Evolutionary conservation across 768 basidiomycete species (phyloP).

Genomic region (Serendipita indica): DNA sequence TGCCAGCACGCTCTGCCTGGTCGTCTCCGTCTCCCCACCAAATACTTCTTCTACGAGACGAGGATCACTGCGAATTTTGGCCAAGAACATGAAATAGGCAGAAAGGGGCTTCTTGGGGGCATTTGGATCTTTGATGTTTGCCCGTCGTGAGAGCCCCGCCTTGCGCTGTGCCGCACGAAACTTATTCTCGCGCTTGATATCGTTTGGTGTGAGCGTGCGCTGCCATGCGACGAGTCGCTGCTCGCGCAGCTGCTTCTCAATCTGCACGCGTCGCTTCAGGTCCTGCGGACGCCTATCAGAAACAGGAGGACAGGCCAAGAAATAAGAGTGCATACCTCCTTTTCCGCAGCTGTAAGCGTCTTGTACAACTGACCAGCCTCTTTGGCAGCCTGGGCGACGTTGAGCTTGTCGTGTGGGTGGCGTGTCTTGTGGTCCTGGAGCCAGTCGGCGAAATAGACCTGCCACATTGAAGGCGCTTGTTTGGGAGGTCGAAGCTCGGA

Average conservation of each 20-base stretch:
- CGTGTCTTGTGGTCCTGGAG: conserved; percentile 43
- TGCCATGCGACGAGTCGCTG: conserved; percentile 73
- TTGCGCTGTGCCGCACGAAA: conserved; percentile 87
- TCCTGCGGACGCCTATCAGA: conserved; percentile 34
- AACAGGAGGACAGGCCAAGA: conserved; percentile 16
- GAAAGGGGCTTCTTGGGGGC: conserved; percentile 91
- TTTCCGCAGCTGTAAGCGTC: conserved; percentile 58
- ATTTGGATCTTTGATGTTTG: conserved; percentile 93
- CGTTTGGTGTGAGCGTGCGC: conserved; percentile 70
- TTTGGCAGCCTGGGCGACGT: conserved; percentile 90
- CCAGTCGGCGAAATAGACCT: conserved; percentile 92
- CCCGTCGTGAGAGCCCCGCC: conserved; percentile 81
- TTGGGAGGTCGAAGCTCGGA: conserved; percentile 77
- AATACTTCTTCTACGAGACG: conserved; percentile 66
- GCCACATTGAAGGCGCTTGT: conserved; percentile 89
- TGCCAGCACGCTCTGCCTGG: conserved; percentile 85
- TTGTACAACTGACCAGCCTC: conserved; percentile 88
- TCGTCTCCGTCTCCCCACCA: conserved; percentile 82
- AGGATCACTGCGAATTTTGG: conserved; percentile 70
- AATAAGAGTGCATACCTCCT: conserved; percentile 42
- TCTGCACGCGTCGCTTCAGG: conserved; percentile 70
- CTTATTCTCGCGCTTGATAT: conserved; percentile 85
- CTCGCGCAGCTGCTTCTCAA: conserved; percentile 74
- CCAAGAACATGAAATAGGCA: conserved; percentile 91
- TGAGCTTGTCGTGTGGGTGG: conserved; percentile 47